Base-by-base conservation (phyloP, 2,329 filamentous ascomycete genomes). In the Cladosporium halotolerans region DNA sequence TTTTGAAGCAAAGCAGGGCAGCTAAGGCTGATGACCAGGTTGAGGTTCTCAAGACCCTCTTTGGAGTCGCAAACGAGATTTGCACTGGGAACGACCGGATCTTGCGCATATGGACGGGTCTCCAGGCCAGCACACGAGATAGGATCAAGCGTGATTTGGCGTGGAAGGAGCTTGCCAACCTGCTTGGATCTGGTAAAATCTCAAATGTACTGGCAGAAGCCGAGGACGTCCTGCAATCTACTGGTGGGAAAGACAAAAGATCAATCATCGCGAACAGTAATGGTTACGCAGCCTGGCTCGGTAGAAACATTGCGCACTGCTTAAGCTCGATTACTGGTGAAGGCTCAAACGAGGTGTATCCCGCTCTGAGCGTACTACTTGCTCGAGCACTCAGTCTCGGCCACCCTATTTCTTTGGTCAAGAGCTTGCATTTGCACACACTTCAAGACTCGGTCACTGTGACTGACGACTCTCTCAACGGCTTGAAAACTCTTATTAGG, bases 201-300 rank as follows among this genome's bases (percentile, higher is more conserved):
- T 60, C 85, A 1, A 78, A 81, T 1, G 70, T 76, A 18, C 71
- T 75, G 57, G 82, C 83, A 19, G 81, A 86, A 67, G 84, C 83
- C 5, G 75, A 81, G 49, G 71, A 76, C 23, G 60, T 77, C 9
- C 64, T 79, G 8, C 76, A 74, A 3, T 62, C 62, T 14, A 19
- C 5, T 13, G 38, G 33, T 9, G 14, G 42, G 9, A 83, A 69
- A 79, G 79, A 5, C 72, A 78, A 42, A 67, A 73, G 23, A 58
- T 77, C 2, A 1, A 95, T 89, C 88, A 63, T 88, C 33, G 76
- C 81, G 0, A 78, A 84, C 58, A 85, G 85, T 3, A 74, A 73
- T 23, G 67, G 77, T 14, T 95, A 88, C 70, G 79, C 81, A 10
- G 70, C 70, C 31, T 96, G 90, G 90, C 69, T 96, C 38, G 86